Base-by-base conservation (phyloP, 2,329 filamentous ascomycete genomes). In the Sodiomyces alkalinus region DNA sequence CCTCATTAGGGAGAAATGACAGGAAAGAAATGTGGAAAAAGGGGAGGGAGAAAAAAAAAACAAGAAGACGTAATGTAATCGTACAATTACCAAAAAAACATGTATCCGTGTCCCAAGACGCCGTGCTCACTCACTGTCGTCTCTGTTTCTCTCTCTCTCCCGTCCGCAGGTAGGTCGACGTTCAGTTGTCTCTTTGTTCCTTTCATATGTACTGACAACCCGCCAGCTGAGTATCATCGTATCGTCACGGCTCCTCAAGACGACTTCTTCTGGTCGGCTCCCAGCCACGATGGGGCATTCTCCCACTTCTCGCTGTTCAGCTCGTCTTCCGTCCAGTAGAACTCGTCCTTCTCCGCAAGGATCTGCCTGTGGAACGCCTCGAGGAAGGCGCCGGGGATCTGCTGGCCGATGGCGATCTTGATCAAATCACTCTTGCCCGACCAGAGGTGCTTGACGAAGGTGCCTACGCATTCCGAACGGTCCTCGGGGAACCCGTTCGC, bases 381-480 rank as follows among this genome's bases (percentile, higher is more conserved):
- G 10, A 56, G 39, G 17, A 46, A 44, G 5, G 41, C 42, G 6
- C 53, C 53, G 4, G 53, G 53, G 17, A 56, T 36, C 28, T 55
- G 52, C 19, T 51, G 38, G 14, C 45, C 49, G 5, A 58, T 49
- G 28, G 50, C 49, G 6, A 49, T 37, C 44, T 56, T 57, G 38
- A 58, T 52, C 35, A 49, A 43, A 24, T 45, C 39, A 26, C 46
- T 35, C 42, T 60, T 60, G 36, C 51, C 48, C 1, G 49, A 55
- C 56, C 56, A 60, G 33, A 58, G 38, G 36, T 60, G 56, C 35
- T 54, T 51, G 33, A 60, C 50, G 31, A 60, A 55, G 22, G 44
- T 46, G 19, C 56, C 56, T 7, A 49, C 36, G 32, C 56, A 60
- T 12, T 47, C 51, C 6, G 46, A 44, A 14, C 42, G 37, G 28